Evolutionary conservation across 768 basidiomycete genomes (phyloP), one percentile per base, ranked within the genome.

Genomic region (Multifurca ochricompacta): DNA sequence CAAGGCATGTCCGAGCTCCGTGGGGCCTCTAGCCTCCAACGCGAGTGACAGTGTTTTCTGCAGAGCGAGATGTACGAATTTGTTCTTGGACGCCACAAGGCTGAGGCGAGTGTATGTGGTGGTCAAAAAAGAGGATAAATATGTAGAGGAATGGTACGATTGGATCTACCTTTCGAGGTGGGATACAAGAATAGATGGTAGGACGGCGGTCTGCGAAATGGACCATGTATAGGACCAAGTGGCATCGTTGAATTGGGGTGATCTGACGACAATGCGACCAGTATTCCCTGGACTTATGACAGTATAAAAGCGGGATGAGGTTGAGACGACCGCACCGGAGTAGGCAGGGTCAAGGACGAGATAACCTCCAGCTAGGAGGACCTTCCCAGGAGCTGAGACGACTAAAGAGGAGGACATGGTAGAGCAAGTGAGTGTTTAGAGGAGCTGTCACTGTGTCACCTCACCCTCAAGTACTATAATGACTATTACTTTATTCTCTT

Each of bases 321-420:
- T 93, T 1, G 92, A 90, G 41, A 98, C 78, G 41, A 94, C 93
- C 55, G 90, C 71, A 46, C 95, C 96, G 28, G 86, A 81, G 66
- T 89, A 91, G 6, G 76, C 71, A 18, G 81, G 84, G 69, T 98
- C 93, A 58, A 98, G 85, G 27, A 99, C 91, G 59, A 99, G 87
- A 72, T 98, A 99, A 2, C 96, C 96, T 2, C 96, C 96, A 9
- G 94, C 91, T 51, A 96, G 69, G 51, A 99, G 79, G 47, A 96
- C 94, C 70, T 99, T 99, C 58, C 95, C 95, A 9, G 95, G 90
- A 1, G 93, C 81, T 31, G 94, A 97, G 57, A 96, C 80, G 48
- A 87, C 77, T 28, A 87, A 91, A 34, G 66, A 39, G n/a, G n/a
- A n/a, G 43, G 78, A 66, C 63, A 63, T 64, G 48, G 25, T 32